phyloP scores from a whole-genome alignment of 2,329 filamentous ascomycete species.

The Colletotrichum musae region DNA sequence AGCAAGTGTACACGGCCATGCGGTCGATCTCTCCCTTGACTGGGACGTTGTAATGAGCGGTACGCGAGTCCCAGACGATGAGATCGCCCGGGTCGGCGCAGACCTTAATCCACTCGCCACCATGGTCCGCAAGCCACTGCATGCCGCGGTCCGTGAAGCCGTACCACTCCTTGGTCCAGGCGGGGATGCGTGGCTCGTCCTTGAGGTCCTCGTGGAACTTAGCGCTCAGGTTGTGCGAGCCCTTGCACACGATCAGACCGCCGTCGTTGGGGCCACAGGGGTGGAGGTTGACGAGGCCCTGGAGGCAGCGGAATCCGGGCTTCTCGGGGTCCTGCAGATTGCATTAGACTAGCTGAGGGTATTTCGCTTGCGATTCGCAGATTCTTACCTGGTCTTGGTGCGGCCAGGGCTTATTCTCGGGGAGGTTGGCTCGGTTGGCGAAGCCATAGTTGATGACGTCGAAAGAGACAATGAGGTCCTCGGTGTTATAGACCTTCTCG shows the following conservation, averaged over 20 bases:
- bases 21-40: conserved; percentile 49
- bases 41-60: conserved; percentile 61
- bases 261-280: conserved; percentile 53
- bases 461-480: conserved; percentile 64
- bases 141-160: conserved; percentile 54
- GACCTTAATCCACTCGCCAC: conserved; percentile 53
- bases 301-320: conserved; percentile 64
- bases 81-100: conserved; percentile 60
- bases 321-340: conserved; percentile 55
- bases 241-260: conserved; percentile 52
- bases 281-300: conserved; percentile 63
- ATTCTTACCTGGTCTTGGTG: conserved; percentile 53
- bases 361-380: accelerated
- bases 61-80: conserved; percentile 61
- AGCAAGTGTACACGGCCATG: conserved; percentile 57
- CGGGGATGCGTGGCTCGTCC: conserved; percentile 52
- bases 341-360: not conserved
- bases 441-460: conserved; percentile 63
- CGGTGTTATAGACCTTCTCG: conserved; percentile 60
- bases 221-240: conserved; percentile 48
- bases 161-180: conserved; percentile 53
- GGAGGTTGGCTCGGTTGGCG: conserved; percentile 54
- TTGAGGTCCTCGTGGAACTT: conserved; percentile 53
- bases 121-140: conserved; percentile 53
- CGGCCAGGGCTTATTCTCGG: conserved; percentile 59